Evolutionary conservation across 2,329 filamentous ascomycete genomes (phyloP).

Genomic region (Aspergillus japonicus): DNA sequence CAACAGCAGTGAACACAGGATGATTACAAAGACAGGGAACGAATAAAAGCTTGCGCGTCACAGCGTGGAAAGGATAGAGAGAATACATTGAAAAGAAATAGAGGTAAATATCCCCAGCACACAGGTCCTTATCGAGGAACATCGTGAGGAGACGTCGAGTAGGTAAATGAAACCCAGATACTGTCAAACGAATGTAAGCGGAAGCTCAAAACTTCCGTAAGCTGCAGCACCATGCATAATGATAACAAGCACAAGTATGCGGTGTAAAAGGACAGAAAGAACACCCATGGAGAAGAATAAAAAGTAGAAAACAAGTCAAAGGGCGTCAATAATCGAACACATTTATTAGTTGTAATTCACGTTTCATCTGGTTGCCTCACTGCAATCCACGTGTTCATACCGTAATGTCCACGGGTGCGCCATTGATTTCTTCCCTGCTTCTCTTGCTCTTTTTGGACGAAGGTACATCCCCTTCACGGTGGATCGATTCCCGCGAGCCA

Average conservation of each 20-base stretch:
- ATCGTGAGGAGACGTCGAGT: not conserved
- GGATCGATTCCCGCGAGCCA: conserved; percentile 17
- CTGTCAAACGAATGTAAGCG: not conserved
- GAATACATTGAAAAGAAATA: not conserved
- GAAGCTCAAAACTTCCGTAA: conserved; percentile 5
- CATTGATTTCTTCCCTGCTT: not conserved
- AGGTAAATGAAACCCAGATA: not conserved
- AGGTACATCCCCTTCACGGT: conserved; percentile 10
- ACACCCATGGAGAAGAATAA: not conserved
- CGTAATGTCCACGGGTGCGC: not conserved
- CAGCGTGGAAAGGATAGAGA: not conserved
- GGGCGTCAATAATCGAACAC: not conserved
- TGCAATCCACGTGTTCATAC: not conserved
- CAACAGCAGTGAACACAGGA: not conserved
- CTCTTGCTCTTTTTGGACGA: not conserved
- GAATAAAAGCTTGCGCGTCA: not conserved
- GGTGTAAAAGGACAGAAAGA: conserved; percentile 2
- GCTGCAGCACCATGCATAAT: conserved; percentile 4
- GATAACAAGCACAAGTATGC: conserved; percentile 6
- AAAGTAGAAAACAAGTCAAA: not conserved
- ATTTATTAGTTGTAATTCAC: not conserved
- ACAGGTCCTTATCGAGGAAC: not conserved
- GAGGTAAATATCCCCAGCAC: not conserved
- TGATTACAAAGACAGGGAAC: not conserved
- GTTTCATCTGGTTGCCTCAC: not conserved